A percentile compares a stretch with the other conserved stretches of the same genome.
These are phyloP conservation scores for Yamadazyma sp. DNA, from an alignment of 1,139 yeast species.

Conservation along the genomic window DNA sequence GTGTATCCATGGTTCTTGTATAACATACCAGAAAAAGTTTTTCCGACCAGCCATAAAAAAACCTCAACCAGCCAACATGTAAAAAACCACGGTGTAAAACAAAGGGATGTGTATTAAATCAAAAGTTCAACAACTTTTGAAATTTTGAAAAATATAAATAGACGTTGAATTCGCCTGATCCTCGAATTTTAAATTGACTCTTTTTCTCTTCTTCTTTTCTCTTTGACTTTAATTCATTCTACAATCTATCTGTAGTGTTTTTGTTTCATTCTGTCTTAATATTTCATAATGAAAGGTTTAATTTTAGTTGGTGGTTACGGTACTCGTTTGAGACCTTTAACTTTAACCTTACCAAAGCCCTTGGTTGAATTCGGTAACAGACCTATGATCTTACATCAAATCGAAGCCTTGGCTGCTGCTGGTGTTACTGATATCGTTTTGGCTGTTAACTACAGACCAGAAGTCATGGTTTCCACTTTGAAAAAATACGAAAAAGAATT, in stretches of 20 bases:
- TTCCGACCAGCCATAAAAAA: too few relatives aligned
- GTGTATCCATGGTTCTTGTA: too few relatives aligned
- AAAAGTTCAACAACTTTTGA: slow-evolving; percentile 3
- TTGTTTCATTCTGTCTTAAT: slow-evolving; percentile 1
- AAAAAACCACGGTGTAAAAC: background rate
- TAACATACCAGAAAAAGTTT: too few relatives aligned
- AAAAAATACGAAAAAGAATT: slow-evolving; percentile 92
- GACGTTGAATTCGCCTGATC: slow-evolving; percentile 6
- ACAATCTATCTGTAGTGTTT: background rate
- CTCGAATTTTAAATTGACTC: slow-evolving; percentile 3
- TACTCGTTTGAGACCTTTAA: slow-evolving; percentile 98
- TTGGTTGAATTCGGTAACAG: slow-evolving; percentile 98
- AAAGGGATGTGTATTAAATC: background rate
- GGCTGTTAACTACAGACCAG: slow-evolving; percentile 99
- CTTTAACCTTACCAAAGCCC: slow-evolving; percentile 96
- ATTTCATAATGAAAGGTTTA: slow-evolving; percentile 79
- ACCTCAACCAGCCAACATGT: background rate
- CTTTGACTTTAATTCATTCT: slow-evolving; percentile 7
- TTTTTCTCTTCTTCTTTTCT: slow-evolving; percentile 6
- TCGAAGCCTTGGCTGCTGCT: slow-evolving; percentile 96
- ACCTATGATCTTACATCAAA: slow-evolving; percentile 96
- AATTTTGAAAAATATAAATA: slow-evolving; percentile 9
- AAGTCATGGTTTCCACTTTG: slow-evolving; percentile 95
- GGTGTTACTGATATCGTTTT: slow-evolving; percentile 98
- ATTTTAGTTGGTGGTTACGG: slow-evolving; percentile 99